These are phyloP conservation scores for Colletotrichum chlorophyti DNA, from an alignment of 2,329 filamentous ascomycete species.

Conservation along the genomic window DNA sequence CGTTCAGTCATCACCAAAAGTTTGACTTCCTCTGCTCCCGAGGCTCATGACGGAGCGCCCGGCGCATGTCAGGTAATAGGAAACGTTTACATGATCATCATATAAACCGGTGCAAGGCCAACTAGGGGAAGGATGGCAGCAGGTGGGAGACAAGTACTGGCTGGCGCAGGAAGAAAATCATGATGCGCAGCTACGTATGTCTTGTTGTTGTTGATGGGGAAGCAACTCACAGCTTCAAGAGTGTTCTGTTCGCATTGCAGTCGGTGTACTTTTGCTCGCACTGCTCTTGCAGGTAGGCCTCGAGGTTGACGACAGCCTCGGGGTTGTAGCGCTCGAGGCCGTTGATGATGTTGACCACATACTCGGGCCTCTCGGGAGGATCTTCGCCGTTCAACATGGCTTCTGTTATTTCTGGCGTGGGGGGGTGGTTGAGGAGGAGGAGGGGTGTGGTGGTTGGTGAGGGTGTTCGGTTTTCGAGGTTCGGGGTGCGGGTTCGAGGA, in stretches of 20 bases:
- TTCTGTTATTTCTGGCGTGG: conserved; percentile 26
- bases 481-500: conserved; percentile 36
- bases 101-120: conserved; percentile 36
- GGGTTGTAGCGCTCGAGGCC: conserved; percentile 98
- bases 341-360: conserved; percentile 93
- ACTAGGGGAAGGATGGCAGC: conserved; percentile 22
- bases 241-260: conserved; percentile 93
- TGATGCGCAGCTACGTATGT: background rate
- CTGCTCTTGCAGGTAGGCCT: conserved; percentile 93
- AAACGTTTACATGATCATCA: conserved; percentile 94
- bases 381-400: conserved; percentile 77
- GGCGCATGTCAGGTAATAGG: conserved; percentile 89
- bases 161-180: too few species aligned
- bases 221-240: conserved; percentile 90
- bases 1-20: conserved; percentile 63
- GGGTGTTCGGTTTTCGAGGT: conserved; percentile 28
- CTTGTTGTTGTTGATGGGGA: background rate
- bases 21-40: conserved; percentile 69
- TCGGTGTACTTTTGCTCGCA: conserved; percentile 96
- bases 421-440: conserved; percentile 31
- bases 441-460: conserved; percentile 34
- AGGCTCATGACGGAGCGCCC: conserved; percentile 62
- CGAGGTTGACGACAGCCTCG: conserved; percentile 90
- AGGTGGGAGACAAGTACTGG: too few species aligned
- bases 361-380: conserved; percentile 87